A percentile compares a stretch with the other conserved stretches of the same genome.
These are phyloP conservation scores for Euphrasia confusa DNA, from an alignment of 257 asterid species.

Conservation along the genomic window DNA sequence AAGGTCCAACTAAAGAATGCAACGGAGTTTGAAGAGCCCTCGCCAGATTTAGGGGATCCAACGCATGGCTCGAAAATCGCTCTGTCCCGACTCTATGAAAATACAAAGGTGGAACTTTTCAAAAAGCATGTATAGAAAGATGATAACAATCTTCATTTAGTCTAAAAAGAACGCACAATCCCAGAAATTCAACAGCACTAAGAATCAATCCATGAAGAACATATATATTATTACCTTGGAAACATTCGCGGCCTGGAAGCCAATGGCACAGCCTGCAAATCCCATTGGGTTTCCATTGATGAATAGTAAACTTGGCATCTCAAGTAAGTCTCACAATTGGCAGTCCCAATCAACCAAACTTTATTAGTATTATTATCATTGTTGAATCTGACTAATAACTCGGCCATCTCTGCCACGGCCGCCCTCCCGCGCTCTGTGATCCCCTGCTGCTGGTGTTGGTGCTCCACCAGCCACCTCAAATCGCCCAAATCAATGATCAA, in stretches of 20 bases:
- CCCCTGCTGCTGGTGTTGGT: constrained; percentile 36
- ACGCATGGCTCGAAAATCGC: constrained; percentile 31
- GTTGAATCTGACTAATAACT: constrained; percentile 37
- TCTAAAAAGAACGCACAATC: constrained; percentile 5
- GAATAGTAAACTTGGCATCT: constrained; percentile 87
- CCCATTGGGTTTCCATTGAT: constrained; percentile 81
- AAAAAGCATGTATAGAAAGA: background rate
- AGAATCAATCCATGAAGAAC: background rate
- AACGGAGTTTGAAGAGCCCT: constrained; percentile 29
- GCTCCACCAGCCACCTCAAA: constrained; percentile 80
- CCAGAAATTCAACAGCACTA: background rate
- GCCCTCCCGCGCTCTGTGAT: constrained; percentile 41
- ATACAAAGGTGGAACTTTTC: background rate
- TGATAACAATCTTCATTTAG: background rate
- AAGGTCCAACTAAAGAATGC: constrained; percentile 35
- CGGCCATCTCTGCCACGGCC: constrained; percentile 58
- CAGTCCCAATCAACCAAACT: constrained; percentile 80
- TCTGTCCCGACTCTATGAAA: constrained; percentile 31
- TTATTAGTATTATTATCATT: constrained; percentile 24
- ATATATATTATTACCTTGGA: constrained; percentile 45
- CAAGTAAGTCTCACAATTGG: constrained; percentile 88
- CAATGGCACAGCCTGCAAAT: constrained; percentile 76
- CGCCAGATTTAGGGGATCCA: constrained; percentile 36
- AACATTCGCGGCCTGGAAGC: constrained; percentile 58
- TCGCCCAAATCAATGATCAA: constrained; percentile 77